These are phyloP conservation scores for Nicotiana sylvestris DNA, from an alignment of 257 asterid species.

Conservation along the genomic window DNA sequence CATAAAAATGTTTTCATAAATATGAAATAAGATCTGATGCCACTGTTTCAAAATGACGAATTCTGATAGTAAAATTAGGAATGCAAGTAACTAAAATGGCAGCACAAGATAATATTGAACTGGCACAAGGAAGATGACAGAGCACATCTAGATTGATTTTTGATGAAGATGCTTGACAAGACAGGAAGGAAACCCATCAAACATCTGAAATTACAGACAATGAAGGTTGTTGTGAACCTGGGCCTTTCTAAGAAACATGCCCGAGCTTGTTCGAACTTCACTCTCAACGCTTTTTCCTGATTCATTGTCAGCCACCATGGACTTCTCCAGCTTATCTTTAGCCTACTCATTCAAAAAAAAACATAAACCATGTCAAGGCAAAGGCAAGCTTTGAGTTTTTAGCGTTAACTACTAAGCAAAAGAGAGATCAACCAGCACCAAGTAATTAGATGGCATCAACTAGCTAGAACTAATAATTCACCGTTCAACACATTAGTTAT, in stretches of 20 bases:
- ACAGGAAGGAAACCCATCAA: neutral
- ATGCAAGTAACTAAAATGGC: neutral
- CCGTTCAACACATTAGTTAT: no score
- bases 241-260: constrained; percentile 71
- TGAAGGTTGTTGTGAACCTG: constrained; percentile 47
- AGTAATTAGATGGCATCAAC: neutral
- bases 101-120: neutral
- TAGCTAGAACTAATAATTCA: neutral
- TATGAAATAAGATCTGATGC: neutral
- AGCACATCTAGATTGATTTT: neutral
- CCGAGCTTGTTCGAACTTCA: constrained; percentile 93
- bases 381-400: neutral
- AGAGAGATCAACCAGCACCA: neutral
- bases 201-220: neutral
- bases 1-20: neutral
- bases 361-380: neutral
- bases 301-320: constrained; percentile 95
- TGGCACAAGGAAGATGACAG: neutral
- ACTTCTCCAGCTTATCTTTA: constrained; percentile 83
- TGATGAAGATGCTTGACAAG: neutral
- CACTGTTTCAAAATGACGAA: neutral
- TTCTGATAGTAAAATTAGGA: neutral
- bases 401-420: neutral
- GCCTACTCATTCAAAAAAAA: constrained; percentile 53
- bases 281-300: constrained; percentile 94